These are phyloP conservation scores for Skeletonema potamos DNA, from an alignment of 108 stramenopile species.

Conservation along the genomic window DNA sequence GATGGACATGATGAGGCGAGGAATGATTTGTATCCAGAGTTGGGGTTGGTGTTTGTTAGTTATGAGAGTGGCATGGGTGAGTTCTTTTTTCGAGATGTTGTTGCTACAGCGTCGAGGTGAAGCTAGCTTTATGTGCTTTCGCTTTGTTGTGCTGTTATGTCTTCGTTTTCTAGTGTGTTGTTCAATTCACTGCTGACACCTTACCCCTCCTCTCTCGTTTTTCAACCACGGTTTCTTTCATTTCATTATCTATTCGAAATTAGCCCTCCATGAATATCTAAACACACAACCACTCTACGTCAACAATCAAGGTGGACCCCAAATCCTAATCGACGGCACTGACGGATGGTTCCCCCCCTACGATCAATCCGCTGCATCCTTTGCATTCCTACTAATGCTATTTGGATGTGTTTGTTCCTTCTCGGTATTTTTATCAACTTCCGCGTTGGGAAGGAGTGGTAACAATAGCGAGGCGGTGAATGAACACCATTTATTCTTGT, in stretches of 20 bases:
- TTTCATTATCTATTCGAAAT: too few species aligned
- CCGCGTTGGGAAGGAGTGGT: neutral
- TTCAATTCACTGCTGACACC: too few species aligned
- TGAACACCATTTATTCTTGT: slow-evolving; percentile 13
- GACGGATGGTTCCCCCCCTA: slow-evolving; percentile 15
- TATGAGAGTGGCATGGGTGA: slow-evolving; percentile 36
- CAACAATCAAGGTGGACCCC: slow-evolving; percentile 16
- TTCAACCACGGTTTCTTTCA: neutral
- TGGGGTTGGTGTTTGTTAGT: slow-evolving; percentile 45
- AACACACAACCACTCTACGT: slow-evolving; percentile 5
- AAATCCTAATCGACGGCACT: slow-evolving; percentile 35
- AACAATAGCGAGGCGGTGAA: neutral
- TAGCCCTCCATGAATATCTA: slow-evolving; percentile 27
- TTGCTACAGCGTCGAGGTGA: neutral
- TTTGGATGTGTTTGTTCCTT: slow-evolving; percentile 42
- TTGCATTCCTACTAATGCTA: slow-evolving; percentile 34
- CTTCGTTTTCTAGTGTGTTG: neutral
- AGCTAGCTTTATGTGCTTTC: neutral
- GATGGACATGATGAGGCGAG: neutral
- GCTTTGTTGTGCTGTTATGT: neutral
- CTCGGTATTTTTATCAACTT: slow-evolving; percentile 27
- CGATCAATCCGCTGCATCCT: slow-evolving; percentile 13
- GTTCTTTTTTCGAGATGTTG: neutral
- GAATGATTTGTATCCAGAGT: slow-evolving; percentile 8
- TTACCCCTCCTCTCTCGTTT: neutral